Conservation (phyloP, 768 basidiomycete species). For the Trametes elegans region DNA sequence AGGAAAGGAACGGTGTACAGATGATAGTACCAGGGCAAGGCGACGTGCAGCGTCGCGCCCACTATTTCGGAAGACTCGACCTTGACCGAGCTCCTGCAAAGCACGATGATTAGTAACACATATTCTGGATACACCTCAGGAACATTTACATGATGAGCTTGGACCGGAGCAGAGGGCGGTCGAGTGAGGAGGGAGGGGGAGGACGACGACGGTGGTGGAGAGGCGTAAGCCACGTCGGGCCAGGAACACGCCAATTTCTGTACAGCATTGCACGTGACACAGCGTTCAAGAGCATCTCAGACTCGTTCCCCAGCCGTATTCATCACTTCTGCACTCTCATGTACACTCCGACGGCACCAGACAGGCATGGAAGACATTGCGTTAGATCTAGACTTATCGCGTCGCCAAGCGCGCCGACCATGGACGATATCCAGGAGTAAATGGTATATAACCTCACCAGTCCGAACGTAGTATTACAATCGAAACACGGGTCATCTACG, state of each 20-base stretch:
- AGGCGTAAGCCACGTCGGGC: conserved; percentile 15
- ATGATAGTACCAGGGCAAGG: conserved; percentile 42
- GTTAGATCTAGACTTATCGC: background rate
- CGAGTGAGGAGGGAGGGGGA: background rate
- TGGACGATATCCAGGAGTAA: background rate
- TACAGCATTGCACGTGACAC: conserved; percentile 10
- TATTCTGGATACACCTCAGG: accelerated
- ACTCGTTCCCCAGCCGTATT: background rate
- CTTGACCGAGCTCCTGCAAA: conserved; percentile 32
- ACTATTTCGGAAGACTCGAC: conserved; percentile 36
- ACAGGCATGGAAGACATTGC: background rate
- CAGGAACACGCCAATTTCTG: conserved; percentile 8
- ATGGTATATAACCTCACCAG: conserved; percentile 2
- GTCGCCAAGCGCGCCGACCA: background rate
- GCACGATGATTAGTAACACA: no score
- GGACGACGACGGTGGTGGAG: conserved; percentile 1
- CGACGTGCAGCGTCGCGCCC: conserved; percentile 34
- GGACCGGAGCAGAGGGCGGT: background rate
- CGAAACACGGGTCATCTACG: background rate
- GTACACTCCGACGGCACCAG: background rate
- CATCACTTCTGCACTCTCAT: background rate
- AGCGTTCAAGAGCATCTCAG: background rate
- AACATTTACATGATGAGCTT: conserved; percentile 5
- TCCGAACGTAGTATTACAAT: conserved; percentile 3
- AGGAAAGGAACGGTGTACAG: conserved; percentile 77